Evolutionary conservation across 129 eudicot species (phyloP).

Genomic region (Chrysanthemum seticuspe): DNA sequence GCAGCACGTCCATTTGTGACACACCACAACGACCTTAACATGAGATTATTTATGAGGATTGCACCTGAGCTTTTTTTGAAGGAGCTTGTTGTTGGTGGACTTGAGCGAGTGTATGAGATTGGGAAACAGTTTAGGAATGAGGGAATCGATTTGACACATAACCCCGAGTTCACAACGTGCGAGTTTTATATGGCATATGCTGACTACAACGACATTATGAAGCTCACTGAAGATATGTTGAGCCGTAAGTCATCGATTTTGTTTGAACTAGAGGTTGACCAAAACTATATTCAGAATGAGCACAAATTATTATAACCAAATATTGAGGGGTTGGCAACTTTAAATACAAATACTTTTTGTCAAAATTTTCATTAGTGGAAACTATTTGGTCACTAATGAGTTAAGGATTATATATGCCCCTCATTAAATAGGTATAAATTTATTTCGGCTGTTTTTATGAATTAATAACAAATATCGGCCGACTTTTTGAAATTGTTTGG

Average conservation of each 20-base stretch:
- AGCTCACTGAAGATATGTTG: constrained; percentile 71
- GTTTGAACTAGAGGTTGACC: not conserved
- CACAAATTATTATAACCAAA: no score
- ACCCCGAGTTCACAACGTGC: constrained; percentile 93
- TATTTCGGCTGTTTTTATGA: no score
- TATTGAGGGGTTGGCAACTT: no score
- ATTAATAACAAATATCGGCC: no score
- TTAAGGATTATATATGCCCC: no score
- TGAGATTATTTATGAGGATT: constrained; percentile 91
- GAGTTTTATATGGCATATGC: constrained; percentile 95
- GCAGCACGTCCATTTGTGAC: constrained; percentile 97
- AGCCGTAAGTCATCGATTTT: constrained; percentile 52
- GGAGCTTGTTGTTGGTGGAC: constrained; percentile 94
- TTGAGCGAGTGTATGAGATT: constrained; percentile 88
- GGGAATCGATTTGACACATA: constrained; percentile 89
- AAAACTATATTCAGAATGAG: no score
- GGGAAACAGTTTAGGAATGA: constrained; percentile 94
- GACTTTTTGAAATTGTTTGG: no score
- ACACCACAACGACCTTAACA: constrained; percentile 83
- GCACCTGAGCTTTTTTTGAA: constrained; percentile 92
- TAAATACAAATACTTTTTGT: no score
- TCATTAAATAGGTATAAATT: no score
- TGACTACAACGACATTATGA: constrained; percentile 88
- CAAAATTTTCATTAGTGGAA: no score
- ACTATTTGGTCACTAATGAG: no score